These are phyloP conservation scores for Fraxinus angustifolia DNA, from an alignment of 305 asterid species.

Conservation along the genomic window DNA sequence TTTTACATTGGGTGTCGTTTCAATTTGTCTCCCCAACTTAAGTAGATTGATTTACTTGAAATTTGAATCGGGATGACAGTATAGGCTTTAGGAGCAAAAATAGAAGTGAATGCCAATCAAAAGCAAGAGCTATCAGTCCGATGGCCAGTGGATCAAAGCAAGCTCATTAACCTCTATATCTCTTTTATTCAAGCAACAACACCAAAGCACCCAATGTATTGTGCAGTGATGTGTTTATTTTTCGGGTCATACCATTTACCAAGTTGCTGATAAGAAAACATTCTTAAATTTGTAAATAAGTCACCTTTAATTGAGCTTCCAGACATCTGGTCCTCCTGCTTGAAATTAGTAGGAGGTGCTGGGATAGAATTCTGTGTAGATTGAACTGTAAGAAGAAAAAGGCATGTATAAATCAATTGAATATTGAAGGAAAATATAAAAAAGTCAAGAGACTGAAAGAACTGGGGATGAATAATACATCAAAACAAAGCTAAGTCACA, in stretches of 20 bases:
- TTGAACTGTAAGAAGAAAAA: constrained; percentile 49
- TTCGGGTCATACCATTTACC: constrained; percentile 6
- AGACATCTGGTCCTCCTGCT: constrained; percentile 68
- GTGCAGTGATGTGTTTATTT: not conserved
- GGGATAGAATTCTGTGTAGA: constrained; percentile 70
- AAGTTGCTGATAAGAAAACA: not conserved
- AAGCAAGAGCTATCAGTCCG: not conserved
- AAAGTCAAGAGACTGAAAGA: constrained; percentile 4
- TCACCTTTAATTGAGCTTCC: constrained; percentile 89
- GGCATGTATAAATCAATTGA: constrained; percentile 4
- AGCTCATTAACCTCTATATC: not conserved
- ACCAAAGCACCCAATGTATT: not conserved
- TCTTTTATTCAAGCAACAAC: constrained; percentile 4
- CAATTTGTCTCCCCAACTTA: not conserved
- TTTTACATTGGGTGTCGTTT: not conserved
- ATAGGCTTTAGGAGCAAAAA: not conserved
- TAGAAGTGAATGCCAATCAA: not conserved
- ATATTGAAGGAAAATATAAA: constrained; percentile 6
- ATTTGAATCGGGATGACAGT: not conserved
- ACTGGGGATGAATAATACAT: not conserved
- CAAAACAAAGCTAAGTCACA: not conserved
- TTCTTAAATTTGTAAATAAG: not conserved
- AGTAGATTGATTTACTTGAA: not conserved
- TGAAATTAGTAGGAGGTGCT: constrained; percentile 68
- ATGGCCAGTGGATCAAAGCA: constrained; percentile 8